A percentile compares a stretch with the other conserved stretches of the same genome.
Evolutionary conservation across 306 rosid species (phyloP).

Genomic region (Spatholobus suberectus): DNA sequence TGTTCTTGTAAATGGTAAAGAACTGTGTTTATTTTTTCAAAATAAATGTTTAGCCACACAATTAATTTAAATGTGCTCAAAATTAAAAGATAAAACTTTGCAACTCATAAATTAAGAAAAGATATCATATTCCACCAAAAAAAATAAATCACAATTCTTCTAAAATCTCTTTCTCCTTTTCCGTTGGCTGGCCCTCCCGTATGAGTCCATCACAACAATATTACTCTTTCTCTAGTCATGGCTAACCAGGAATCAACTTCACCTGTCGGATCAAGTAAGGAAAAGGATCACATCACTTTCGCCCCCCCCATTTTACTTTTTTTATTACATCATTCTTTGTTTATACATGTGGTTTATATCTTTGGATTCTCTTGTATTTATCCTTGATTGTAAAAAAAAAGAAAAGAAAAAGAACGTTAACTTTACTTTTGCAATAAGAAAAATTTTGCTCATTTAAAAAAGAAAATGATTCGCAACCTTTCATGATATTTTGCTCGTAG

Average conservation of each 20-base stretch:
- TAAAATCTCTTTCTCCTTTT: neutral
- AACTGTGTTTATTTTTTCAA: neutral
- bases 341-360: neutral
- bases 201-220: neutral
- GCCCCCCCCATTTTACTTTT: neutral
- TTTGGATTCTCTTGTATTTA: slow-evolving; percentile 11
- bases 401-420: neutral
- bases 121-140: neutral
- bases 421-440: slow-evolving; percentile 2
- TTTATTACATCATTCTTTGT: slow-evolving; percentile 1
- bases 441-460: neutral
- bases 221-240: neutral
- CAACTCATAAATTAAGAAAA: neutral
- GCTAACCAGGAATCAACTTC: neutral
- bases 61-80: neutral
- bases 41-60: too few relatives aligned
- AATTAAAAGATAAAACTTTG: neutral
- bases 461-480: neutral
- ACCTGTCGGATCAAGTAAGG: neutral
- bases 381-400: neutral
- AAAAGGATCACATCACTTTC: neutral
- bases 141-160: neutral
- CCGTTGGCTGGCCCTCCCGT: neutral
- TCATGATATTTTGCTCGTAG: slow-evolving; percentile 4
- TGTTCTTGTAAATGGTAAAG: neutral